Conservation (phyloP, 192 early-diverging fungal species). For the Backusella luteola region DNA sequence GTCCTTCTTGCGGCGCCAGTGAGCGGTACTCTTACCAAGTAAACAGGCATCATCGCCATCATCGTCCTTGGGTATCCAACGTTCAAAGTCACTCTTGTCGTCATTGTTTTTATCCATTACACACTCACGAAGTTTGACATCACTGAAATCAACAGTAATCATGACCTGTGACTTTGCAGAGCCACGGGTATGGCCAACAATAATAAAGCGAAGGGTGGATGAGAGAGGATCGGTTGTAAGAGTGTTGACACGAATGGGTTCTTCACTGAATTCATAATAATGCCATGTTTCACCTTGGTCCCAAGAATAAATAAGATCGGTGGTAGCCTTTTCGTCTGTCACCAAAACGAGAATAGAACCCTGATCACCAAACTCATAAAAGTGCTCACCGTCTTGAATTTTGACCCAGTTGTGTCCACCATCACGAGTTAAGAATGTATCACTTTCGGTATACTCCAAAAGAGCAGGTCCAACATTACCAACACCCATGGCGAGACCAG, state of each 20-base stretch:
- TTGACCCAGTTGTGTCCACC: constrained; percentile 84
- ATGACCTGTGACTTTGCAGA: constrained; percentile 25
- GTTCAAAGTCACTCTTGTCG: constrained; percentile 83
- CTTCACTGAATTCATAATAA: constrained; percentile 52
- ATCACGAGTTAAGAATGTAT: constrained; percentile 82
- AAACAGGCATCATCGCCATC: constrained; percentile 65
- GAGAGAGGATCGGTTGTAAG: constrained; percentile 64
- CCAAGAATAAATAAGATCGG: constrained; percentile 68
- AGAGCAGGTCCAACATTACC: constrained; percentile 81
- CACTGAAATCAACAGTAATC: constrained; percentile 62
- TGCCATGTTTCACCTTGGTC: constrained; percentile 82
- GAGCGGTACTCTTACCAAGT: constrained; percentile 56
- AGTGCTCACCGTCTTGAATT: constrained; percentile 59
- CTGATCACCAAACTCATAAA: constrained; percentile 90
- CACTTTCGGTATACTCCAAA: constrained; percentile 52
- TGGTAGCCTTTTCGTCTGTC: constrained; percentile 69
- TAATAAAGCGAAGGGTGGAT: constrained; percentile 69
- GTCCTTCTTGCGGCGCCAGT: constrained; percentile 73
- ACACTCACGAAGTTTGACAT: constrained; percentile 40
- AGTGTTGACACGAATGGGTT: constrained; percentile 57
- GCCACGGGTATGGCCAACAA: constrained; percentile 56
- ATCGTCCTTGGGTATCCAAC: constrained; percentile 75
- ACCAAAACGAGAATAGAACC: constrained; percentile 81
- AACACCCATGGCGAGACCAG: constrained; percentile 86
- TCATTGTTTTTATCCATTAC: constrained; percentile 45